phyloP scores from a whole-genome alignment of 176 grass and related monocot species.

The Musa troglodytarum region DNA sequence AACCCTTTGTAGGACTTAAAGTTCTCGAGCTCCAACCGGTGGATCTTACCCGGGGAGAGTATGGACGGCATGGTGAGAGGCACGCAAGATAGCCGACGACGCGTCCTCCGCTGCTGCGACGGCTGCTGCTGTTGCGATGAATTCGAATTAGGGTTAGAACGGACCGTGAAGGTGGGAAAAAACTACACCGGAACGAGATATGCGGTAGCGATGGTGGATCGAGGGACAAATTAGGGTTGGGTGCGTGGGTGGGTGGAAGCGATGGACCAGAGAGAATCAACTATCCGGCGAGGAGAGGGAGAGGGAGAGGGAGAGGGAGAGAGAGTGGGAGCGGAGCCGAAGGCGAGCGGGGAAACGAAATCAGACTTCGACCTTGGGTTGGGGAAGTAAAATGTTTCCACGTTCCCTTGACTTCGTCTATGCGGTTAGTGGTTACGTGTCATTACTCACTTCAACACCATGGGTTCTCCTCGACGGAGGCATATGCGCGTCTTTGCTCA shows the following conservation, averaged over 20 bases:
- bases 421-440: no score
- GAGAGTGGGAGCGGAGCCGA: no score
- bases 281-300: no score
- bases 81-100: background rate
- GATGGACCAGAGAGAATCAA: no score
- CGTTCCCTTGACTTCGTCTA: no score
- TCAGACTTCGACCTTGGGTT: no score
- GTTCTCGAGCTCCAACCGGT: slow-evolving; percentile 81
- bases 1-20: slow-evolving; percentile 97
- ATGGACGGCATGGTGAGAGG: slow-evolving; percentile 27
- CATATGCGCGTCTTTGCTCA: no score
- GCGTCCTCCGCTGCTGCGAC: no score
- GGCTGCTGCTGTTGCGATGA: background rate
- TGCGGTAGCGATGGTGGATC: background rate
- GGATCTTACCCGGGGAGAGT: slow-evolving; percentile 57
- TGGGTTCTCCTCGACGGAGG: no score
- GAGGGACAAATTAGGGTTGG: background rate
- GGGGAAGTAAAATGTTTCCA: no score
- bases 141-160: background rate
- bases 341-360: background rate
- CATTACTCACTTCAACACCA: no score
- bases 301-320: background rate
- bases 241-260: no score
- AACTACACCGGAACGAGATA: background rate
- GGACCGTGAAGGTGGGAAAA: background rate